Evolutionary conservation across 192 early-diverging fungal species (phyloP).

Genomic region (Rhizophagus clarus): DNA sequence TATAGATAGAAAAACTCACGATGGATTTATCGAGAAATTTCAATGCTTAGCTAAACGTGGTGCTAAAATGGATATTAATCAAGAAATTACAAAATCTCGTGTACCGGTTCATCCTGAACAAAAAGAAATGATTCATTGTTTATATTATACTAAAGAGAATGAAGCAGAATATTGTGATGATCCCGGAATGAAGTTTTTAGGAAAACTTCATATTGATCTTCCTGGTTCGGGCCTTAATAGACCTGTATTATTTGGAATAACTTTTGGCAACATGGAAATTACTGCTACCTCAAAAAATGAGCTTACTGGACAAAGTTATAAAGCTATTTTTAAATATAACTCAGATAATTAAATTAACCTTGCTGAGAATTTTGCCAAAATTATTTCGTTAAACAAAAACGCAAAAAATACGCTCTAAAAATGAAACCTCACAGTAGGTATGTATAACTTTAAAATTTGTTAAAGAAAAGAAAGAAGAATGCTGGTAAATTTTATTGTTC

Average conservation of each 20-base stretch:
- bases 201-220: neutral
- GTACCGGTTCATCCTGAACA: neutral
- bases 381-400: too few relatives aligned
- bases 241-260: neutral
- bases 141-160: neutral
- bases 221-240: neutral
- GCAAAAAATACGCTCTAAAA: too few relatives aligned
- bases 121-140: neutral
- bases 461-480: too few relatives aligned
- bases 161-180: constrained; percentile 9
- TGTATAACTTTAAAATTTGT: too few relatives aligned
- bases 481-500: too few relatives aligned
- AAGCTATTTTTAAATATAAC: neutral
- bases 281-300: neutral
- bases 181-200: neutral
- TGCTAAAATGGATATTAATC: neutral
- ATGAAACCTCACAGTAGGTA: too few relatives aligned
- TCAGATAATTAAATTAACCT: too few relatives aligned
- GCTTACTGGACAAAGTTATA: neutral
- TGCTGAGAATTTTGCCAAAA: too few relatives aligned
- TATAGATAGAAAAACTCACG: neutral
- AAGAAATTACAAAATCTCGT: neutral
- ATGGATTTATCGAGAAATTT: neutral
- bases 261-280: constrained; percentile 14
- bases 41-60: neutral